Evolutionary conservation across 768 basidiomycete genomes (phyloP).

Genomic region (Leccinum subtestaceum): DNA sequence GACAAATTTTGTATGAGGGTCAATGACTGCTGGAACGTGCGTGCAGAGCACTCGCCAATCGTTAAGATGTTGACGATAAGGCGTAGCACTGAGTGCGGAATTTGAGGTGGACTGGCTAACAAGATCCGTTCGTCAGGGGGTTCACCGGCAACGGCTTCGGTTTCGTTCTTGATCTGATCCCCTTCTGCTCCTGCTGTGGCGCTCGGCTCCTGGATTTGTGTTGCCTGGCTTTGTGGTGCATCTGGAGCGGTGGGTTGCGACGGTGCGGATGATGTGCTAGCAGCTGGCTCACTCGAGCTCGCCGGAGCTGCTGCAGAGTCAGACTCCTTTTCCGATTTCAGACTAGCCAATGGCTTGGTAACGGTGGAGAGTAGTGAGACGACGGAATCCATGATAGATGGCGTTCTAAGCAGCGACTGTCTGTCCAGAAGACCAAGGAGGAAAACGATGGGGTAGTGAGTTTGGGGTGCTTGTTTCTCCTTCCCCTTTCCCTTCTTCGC

Average conservation of each 20-base stretch:
- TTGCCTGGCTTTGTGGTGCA: neutral
- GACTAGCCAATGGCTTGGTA: slow-evolving; percentile 72
- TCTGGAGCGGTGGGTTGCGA: slow-evolving; percentile 9
- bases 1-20: slow-evolving; percentile 91
- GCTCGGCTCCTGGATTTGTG: slow-evolving; percentile 9
- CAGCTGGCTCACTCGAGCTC: slow-evolving; percentile 14
- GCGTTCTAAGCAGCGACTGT: slow-evolving; percentile 78
- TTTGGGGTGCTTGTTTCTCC: slow-evolving; percentile 77
- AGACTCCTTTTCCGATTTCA: slow-evolving; percentile 50
- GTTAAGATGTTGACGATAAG: slow-evolving; percentile 96
- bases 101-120: slow-evolving; percentile 73
- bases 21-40: slow-evolving; percentile 94
- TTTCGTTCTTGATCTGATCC: slow-evolving; percentile 26
- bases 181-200: slow-evolving; percentile 12
- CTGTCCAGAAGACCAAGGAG: slow-evolving; percentile 86
- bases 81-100: slow-evolving; percentile 81
- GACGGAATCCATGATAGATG: slow-evolving; percentile 90
- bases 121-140: slow-evolving; percentile 44
- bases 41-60: slow-evolving; percentile 92
- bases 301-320: slow-evolving; percentile 20
- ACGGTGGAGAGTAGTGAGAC: slow-evolving; percentile 85
- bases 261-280: slow-evolving; percentile 5
- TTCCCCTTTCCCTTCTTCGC: slow-evolving; percentile 94
- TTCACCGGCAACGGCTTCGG: slow-evolving; percentile 14
- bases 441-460: slow-evolving; percentile 88